Percentiles rank a stretch among this genome's conserved stretches.
Conservation (phyloP, 192 early-diverging fungal species). For the Podila verticillata region DNA sequence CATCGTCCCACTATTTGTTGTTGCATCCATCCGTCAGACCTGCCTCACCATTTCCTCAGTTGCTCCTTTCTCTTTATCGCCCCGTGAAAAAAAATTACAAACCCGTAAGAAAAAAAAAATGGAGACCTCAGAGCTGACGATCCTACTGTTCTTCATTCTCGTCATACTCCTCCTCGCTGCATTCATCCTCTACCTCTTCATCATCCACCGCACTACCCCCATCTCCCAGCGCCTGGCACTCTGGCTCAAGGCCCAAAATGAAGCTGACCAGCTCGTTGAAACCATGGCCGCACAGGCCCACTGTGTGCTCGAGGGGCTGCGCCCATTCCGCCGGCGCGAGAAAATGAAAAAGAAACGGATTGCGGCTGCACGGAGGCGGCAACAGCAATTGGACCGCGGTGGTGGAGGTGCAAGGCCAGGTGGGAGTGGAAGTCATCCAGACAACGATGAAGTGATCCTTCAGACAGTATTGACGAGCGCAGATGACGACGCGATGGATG, state of each 20-base stretch:
- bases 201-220: constrained; percentile 59
- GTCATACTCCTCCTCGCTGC: constrained; percentile 56
- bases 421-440: background rate
- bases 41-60: background rate
- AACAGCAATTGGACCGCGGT: constrained; percentile 44
- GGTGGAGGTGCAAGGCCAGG: background rate
- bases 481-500: constrained; percentile 18
- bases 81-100: background rate
- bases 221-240: constrained; percentile 61
- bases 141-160: constrained; percentile 58
- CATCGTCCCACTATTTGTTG: background rate
- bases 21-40: background rate
- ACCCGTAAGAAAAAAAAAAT: background rate
- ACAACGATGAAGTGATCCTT: constrained; percentile 17
- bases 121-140: constrained; percentile 32
- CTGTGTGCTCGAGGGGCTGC: constrained; percentile 57
- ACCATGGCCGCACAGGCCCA: constrained; percentile 61
- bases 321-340: constrained; percentile 59
- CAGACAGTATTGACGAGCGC: background rate
- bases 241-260: constrained; percentile 66
- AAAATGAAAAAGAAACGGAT: constrained; percentile 26
- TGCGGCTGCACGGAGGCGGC: background rate
- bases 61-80: background rate
- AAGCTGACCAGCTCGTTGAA: constrained; percentile 67
- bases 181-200: constrained; percentile 61